Evolutionary conservation across 1,139 yeast genomes (phyloP).

Genomic region (Debaryomycetaceae sp.): DNA sequence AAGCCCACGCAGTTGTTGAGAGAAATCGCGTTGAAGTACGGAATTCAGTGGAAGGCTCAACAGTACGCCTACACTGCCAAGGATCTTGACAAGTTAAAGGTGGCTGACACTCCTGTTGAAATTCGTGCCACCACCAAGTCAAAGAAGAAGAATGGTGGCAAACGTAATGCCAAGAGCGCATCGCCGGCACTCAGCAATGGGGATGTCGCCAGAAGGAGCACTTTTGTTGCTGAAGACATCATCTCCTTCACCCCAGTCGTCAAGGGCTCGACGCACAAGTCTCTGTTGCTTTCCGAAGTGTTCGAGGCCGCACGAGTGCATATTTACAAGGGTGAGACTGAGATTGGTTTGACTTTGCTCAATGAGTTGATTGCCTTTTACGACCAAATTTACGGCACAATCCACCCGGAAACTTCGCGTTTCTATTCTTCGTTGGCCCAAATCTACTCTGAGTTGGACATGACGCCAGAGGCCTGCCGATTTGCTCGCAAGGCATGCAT

Average conservation of each 20-base stretch:
- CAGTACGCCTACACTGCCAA: slow-evolving; percentile 48
- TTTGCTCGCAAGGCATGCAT: slow-evolving; percentile 68
- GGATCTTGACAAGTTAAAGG: slow-evolving; percentile 33
- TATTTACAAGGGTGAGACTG: slow-evolving; percentile 38
- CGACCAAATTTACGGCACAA: slow-evolving; percentile 80
- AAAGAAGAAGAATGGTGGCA: slow-evolving; percentile 35
- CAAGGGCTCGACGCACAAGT: slow-evolving; percentile 64
- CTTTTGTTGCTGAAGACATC: slow-evolving; percentile 61
- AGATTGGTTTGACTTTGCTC: slow-evolving; percentile 54
- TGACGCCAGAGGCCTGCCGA: slow-evolving; percentile 57
- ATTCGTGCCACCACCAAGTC: slow-evolving; percentile 15
- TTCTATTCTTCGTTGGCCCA: slow-evolving; percentile 65
- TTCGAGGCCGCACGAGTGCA: slow-evolving; percentile 65
- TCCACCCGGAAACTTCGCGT: slow-evolving; percentile 76
- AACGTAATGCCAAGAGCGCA: slow-evolving; percentile 34
- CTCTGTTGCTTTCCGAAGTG: slow-evolving; percentile 71
- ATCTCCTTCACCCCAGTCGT: slow-evolving; percentile 66
- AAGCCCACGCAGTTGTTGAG: slow-evolving; percentile 53
- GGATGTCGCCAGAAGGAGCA: slow-evolving; percentile 22
- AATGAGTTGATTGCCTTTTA: slow-evolving; percentile 67
- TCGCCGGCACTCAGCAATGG: slow-evolving; percentile 21
- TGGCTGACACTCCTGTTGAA: slow-evolving; percentile 12
- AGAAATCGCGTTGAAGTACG: slow-evolving; percentile 72
- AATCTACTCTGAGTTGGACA: slow-evolving; percentile 59
- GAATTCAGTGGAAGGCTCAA: slow-evolving; percentile 78